Evolutionary conservation across 164 flowering plant species (phyloP), one percentile per base, ranked within the genome.

Genomic region (Kingdonia uniflora): DNA sequence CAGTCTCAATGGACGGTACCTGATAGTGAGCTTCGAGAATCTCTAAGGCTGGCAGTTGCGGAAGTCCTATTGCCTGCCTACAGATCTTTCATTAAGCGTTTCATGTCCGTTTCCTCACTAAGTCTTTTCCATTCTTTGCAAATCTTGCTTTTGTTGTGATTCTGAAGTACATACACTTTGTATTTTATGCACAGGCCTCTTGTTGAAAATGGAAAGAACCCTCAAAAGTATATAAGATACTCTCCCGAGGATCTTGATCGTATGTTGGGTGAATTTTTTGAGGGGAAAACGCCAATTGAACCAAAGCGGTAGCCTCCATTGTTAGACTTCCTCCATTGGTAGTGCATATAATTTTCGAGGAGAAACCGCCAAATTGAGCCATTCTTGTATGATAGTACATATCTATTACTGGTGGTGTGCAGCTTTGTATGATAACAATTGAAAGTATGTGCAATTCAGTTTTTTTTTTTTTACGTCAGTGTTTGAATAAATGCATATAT

Each of bases 1-100:
- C 99, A 92, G 70, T 79, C 85, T 62, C 96, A 88, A 57, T 92
- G 99, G 99, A 81, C 99, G 15, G 96, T 92, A 49, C 95, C 99
- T 20, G 99, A 92, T 58, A 76, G 80, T 15, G 99, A 92, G 69
- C 64, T 92, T 61, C 79, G 96, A 1, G 99, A 92, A 58, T 88
- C 96, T 21, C 58, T 92, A 42, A 82, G 94, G 75, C 82, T 92
- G 47, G 88, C 99, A 23, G 94, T 92, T 40, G 99, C 99, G 12
- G 96, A 92, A 74, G 91, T 92, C 44, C 72, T 92, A 43, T 70
- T 92, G 68, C 96, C 99, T 54, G 99, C 99, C 19, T 92, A 80
- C 60, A 65, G 96, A 79, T 86, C 96, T 54, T 92, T 88, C 68
- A 40, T 84, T 38, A 82, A 75, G 68, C 91, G 96, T 22, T 92